Conservation (phyloP, 2,329 filamentous ascomycete species). For the Fusarium chuoi region DNA sequence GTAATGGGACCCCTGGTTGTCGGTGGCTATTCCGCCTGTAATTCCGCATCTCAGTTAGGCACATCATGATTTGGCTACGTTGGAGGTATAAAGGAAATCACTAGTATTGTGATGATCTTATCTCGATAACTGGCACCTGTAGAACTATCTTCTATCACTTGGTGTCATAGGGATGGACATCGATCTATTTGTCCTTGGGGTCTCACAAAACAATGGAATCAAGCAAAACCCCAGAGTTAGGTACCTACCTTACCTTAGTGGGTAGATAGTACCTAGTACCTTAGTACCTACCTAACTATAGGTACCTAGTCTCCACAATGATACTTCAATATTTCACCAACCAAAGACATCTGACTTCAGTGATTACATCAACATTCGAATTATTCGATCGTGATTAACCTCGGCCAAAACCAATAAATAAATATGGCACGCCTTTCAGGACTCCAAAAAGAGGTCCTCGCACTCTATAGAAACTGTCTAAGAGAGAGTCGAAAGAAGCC, state of each 20-base stretch:
- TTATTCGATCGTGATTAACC: not conserved
- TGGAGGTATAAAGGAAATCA: not conserved
- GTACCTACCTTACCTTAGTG: too few relatives aligned
- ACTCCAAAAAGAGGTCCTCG: constrained; percentile 87
- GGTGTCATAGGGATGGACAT: not conserved
- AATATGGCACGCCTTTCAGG: constrained; percentile 70
- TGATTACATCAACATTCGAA: constrained; percentile 15
- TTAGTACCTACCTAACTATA: too few relatives aligned
- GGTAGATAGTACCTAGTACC: not conserved
- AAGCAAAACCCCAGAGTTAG: not conserved
- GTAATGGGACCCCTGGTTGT: not conserved
- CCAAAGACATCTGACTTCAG: not conserved
- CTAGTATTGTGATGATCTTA: too few relatives aligned
- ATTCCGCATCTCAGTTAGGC: not conserved
- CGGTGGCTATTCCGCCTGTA: not conserved
- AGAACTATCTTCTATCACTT: not conserved
- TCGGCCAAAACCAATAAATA: not conserved
- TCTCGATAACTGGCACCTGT: too few relatives aligned
- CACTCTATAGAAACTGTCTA: constrained; percentile 87
- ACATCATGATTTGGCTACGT: not conserved
- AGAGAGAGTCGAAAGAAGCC: constrained; percentile 86
- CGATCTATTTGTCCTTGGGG: not conserved
- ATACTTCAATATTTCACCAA: constrained; percentile 3
- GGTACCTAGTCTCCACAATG: constrained; percentile 20
- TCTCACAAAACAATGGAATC: not conserved